Evolutionary conservation across 306 rosid species (phyloP).

Genomic region (Lupinus albus): DNA sequence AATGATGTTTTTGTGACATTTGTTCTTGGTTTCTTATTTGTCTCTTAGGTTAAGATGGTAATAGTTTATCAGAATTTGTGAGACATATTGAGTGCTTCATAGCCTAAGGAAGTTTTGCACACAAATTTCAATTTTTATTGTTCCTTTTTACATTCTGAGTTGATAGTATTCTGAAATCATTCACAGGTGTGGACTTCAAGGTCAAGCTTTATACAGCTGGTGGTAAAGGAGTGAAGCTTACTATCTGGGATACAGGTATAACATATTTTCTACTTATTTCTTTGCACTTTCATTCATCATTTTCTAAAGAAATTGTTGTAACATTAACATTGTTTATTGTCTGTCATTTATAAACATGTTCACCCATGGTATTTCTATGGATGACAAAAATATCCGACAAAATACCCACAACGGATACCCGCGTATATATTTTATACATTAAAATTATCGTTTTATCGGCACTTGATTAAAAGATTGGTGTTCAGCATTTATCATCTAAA

Average conservation of each 20-base stretch:
- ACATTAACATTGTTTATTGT: too few relatives aligned
- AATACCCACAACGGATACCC: too few relatives aligned
- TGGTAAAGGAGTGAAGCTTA: conserved; percentile 87
- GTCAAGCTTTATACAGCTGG: conserved; percentile 73
- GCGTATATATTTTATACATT: too few relatives aligned
- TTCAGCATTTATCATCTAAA: too few relatives aligned
- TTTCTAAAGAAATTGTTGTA: too few relatives aligned
- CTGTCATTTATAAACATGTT: too few relatives aligned
- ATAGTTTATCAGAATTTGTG: conserved; percentile 6
- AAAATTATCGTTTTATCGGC: too few relatives aligned
- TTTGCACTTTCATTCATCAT: too few relatives aligned
- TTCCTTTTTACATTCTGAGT: conserved; percentile 25
- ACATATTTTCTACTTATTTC: neutral
- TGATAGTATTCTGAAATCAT: conserved; percentile 39
- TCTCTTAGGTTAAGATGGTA: neutral
- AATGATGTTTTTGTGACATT: neutral
- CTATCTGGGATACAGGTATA: conserved; percentile 99
- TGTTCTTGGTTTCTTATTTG: neutral
- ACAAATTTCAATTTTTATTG: neutral
- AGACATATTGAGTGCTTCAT: conserved; percentile 3
- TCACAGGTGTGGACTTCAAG: conserved; percentile 93
- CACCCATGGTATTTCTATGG: too few relatives aligned
- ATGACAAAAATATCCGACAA: too few relatives aligned
- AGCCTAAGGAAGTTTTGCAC: conserved; percentile 20
- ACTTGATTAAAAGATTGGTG: too few relatives aligned